Evolutionary conservation across 306 rosid species (phyloP), one percentile per base, ranked within the genome.

Genomic region (Rosa rugosa): DNA sequence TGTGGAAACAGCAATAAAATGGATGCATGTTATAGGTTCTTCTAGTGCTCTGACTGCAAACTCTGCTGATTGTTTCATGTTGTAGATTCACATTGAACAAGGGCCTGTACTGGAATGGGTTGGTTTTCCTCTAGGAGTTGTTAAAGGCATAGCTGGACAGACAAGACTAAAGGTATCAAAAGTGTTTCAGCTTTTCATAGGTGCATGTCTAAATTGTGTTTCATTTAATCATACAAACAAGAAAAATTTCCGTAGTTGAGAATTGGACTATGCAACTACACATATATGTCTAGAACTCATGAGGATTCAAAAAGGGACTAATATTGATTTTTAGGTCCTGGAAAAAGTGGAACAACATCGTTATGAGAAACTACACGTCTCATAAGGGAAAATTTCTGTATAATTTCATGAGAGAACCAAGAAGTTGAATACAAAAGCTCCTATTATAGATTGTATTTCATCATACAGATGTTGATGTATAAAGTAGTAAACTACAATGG

Each of bases 111-210:
- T 95, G 76, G 98, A 91, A 80, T 84, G 86, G 84, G 79, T 72
- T 75, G 98, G 99, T 81, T 91, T 87, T 77, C 99, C 99, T 42
- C 89, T 92, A 54, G 98, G 90, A 81, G 93, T 89, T 71, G 99
- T 95, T 78, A 84, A 90, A 86, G 98, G 99, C 86, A 95, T 95
- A 76, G 99, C 97, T 71, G 99, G 99, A 25, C 99, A 95, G 88
- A 91, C 98, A 71, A 82, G 99, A 73, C 77, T 95, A 69, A 89
- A 89, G 91, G 99, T 92, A 83, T 56, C 70, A 6, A 64, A 53
- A 56, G 17, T 73, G 27, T 38, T 73, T 81, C 20, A 2, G 64
- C 53, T 45, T 65, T 22, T 63, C 36, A 54, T 72, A 40, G 40
- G 75, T 27, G 53, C 49, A 17, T 25, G n/a, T 69, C n/a, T 75